Percentiles rank a stretch among this genome's conserved stretches.
phyloP scores from a whole-genome alignment of 768 basidiomycete species.

The Terana coerulea region DNA sequence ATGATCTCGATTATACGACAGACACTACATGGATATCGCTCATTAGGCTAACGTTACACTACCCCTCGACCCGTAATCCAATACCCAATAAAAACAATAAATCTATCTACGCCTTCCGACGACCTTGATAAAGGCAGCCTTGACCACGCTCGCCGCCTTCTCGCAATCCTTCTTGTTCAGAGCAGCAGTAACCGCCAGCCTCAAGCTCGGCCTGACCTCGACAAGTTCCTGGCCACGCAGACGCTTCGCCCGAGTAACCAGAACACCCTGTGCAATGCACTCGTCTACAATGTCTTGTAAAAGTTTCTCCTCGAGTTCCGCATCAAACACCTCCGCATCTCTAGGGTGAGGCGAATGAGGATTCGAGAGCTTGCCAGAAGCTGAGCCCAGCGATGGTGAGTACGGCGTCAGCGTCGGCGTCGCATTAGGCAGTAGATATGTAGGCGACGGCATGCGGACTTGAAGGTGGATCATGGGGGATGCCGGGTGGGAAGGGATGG shows the following conservation, averaged over 20 bases:
- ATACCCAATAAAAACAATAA: not conserved
- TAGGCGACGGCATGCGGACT: slow-evolving; percentile 38
- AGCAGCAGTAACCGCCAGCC: slow-evolving; percentile 75
- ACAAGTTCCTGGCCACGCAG: slow-evolving; percentile 79
- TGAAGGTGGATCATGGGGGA: slow-evolving; percentile 88
- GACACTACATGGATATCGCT: too few relatives aligned
- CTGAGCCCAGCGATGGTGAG: slow-evolving; percentile 16
- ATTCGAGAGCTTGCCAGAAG: slow-evolving; percentile 42
- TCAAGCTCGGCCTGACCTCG: slow-evolving; percentile 78
- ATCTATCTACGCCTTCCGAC: slow-evolving; percentile 48
- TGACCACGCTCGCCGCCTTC: slow-evolving; percentile 76
- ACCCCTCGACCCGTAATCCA: too few relatives aligned
- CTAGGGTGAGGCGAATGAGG: slow-evolving; percentile 43
- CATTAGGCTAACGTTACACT: too few relatives aligned
- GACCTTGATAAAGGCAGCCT: slow-evolving; percentile 70
- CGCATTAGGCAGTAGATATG: slow-evolving; percentile 24
- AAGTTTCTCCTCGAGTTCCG: slow-evolving; percentile 68
- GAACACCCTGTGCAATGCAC: slow-evolving; percentile 71
- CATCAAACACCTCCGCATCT: slow-evolving; percentile 46
- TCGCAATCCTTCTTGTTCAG: slow-evolving; percentile 89
- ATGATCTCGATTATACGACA: too few relatives aligned
- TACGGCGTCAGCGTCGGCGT: too few relatives aligned
- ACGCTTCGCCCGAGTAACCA: slow-evolving; percentile 82
- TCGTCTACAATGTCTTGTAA: slow-evolving; percentile 95
- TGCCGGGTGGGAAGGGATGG: slow-evolving; percentile 79